A percentile compares a stretch with the other conserved stretches of the same genome.
Conservation (phyloP, 2,329 filamentous ascomycete species). For the Fusarium sp. region DNA sequence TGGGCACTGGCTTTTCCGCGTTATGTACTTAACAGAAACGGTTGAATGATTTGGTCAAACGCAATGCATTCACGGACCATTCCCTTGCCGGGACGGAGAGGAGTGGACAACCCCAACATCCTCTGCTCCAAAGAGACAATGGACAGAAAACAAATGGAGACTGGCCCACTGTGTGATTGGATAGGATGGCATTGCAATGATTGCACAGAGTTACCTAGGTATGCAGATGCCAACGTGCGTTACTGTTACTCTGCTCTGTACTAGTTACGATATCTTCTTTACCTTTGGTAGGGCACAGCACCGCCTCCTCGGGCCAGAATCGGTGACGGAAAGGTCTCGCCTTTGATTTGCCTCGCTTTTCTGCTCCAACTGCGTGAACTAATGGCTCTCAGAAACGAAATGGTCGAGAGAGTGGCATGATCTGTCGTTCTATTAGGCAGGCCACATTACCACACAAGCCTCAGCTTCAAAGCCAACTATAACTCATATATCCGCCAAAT, state of each 20-base stretch:
- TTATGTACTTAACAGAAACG: background rate
- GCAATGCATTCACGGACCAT: background rate
- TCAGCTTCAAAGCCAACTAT: background rate
- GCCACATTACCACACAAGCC: background rate
- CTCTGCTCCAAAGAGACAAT: background rate
- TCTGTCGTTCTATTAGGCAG: background rate
- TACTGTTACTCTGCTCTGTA: background rate
- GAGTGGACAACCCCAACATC: background rate
- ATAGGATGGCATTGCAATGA: background rate
- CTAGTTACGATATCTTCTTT: background rate
- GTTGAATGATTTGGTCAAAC: background rate
- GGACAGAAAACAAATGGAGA: background rate
- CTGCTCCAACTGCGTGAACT: slow-evolving; percentile 9
- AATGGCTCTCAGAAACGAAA: slow-evolving; percentile 5
- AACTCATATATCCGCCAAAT: background rate
- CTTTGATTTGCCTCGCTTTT: background rate
- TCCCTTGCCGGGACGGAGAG: slow-evolving; percentile 5
- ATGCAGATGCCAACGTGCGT: background rate
- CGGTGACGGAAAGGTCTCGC: slow-evolving; percentile 9
- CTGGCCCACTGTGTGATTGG: background rate
- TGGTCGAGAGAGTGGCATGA: slow-evolving; percentile 16
- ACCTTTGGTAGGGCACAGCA: background rate
- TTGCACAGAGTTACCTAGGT: background rate
- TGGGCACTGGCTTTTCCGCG: background rate
- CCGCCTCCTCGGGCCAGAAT: background rate